phyloP scores from a whole-genome alignment of 176 grass and related monocot genomes.

The Ensete ventricosum region DNA sequence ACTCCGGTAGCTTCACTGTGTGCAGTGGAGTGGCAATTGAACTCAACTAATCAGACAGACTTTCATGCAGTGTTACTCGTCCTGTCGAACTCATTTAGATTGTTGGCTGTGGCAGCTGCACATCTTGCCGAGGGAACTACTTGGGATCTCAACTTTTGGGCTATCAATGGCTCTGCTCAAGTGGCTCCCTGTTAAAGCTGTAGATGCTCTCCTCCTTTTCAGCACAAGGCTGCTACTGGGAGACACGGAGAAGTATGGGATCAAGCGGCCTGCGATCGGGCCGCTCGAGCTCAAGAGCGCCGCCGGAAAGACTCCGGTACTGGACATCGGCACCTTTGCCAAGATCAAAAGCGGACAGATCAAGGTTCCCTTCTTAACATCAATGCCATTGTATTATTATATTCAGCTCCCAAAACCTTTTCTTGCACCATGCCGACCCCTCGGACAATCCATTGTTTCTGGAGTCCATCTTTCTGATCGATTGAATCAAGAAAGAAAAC shows the following conservation, averaged over 20 bases:
- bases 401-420: not conserved
- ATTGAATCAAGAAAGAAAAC: conserved; percentile 17
- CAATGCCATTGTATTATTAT: conserved; percentile 6
- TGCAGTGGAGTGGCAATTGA: too few species aligned
- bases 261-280: conserved; percentile 46
- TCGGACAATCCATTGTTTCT: too few species aligned
- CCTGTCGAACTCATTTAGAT: not conserved
- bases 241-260: conserved; percentile 50
- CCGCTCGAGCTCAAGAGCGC: conserved; percentile 60
- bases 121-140: conserved; percentile 69
- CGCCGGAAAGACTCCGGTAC: conserved; percentile 61
- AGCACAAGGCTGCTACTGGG: conserved; percentile 57
- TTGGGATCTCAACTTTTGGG: conserved; percentile 85
- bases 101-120: conserved; percentile 37
- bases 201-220: conserved; percentile 58
- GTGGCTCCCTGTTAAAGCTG: conserved; percentile 47
- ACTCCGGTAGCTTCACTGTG: too few species aligned
- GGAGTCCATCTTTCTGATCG: not conserved
- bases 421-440: too few species aligned
- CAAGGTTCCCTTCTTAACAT: conserved; percentile 21
- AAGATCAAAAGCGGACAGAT: conserved; percentile 66
- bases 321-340: conserved; percentile 53
- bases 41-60: too few species aligned
- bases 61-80: too few species aligned
- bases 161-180: conserved; percentile 58